Base-by-base conservation (phyloP, 2,329 filamentous ascomycete species). In the Plenodomus lindquistii region DNA sequence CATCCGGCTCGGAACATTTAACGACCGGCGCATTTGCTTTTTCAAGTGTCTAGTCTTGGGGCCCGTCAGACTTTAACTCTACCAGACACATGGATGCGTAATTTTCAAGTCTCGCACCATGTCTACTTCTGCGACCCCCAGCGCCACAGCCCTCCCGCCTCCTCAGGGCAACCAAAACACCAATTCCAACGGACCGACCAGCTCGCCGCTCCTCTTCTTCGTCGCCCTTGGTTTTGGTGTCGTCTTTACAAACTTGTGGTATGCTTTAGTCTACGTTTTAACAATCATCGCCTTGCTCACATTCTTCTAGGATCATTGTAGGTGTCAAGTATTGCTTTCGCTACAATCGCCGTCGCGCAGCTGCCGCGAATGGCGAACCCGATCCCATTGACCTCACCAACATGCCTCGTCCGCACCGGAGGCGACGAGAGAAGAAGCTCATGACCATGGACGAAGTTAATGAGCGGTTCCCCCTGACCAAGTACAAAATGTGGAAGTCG, bases 401-500 rank as follows among this genome's bases (percentile, higher is more conserved):
- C 48, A 91, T 97, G 82, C 89, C 91, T 48, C 79, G 91, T 51
- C 87, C 91, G 42, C 92, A 94, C 71, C 85, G 94, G 48, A 84
- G 93, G 65, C 84, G 93, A 57, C 85, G 92, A 50, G 94, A 99
- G 74, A 99, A 99, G 85, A 99, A 97, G 73, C 75, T 99, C 60
- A 97, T 99, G 94, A 89, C 89, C 2, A 97, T 97, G 86, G 94
- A 99, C 54, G 94, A 99, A 75, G 94, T 99, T 55, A 97, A 99
- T 70, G 91, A 95, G 60, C 90, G 95, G 62, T 99, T 99, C 65
- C 93, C 94, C 0, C 85, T 97, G 76, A 86, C 85, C 62, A 97
- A 97, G 74, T 99, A 99, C 82, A 97, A 99, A 78, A 84, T 82
- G 43, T 99, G 94, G 93, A 88, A 94, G 50, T 86, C 89, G 6